Evolutionary conservation across 441 rosid species (phyloP).

Genomic region (Populus hybrid): DNA sequence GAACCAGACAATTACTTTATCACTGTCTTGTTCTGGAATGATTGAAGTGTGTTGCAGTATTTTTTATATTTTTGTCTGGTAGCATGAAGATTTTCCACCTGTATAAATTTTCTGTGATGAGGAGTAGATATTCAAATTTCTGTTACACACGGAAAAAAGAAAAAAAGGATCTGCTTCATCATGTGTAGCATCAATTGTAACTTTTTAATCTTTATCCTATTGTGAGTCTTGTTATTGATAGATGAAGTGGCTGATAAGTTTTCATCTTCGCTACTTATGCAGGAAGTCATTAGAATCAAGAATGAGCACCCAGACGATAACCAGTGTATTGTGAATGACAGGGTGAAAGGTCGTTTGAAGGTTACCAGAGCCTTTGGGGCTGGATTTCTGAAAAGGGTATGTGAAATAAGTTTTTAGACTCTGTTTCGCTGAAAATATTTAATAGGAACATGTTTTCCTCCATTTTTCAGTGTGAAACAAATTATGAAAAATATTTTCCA

Average conservation of each 20-base stretch:
- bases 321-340: slow-evolving; percentile 83
- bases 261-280: slow-evolving; percentile 20
- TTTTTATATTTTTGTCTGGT: neutral
- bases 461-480: neutral
- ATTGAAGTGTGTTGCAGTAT: neutral
- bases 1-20: neutral
- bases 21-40: neutral
- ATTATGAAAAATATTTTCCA: neutral
- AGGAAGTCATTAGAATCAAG: slow-evolving; percentile 90
- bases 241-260: neutral
- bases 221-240: neutral
- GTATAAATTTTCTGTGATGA: neutral
- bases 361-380: slow-evolving; percentile 99
- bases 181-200: neutral
- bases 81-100: neutral
- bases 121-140: neutral
- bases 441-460: neutral
- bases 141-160: neutral
- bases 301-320: slow-evolving; percentile 93
- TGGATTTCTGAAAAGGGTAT: slow-evolving; percentile 90
- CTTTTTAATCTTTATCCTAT: too few relatives aligned
- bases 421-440: neutral
- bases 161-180: neutral
- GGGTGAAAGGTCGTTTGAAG: slow-evolving; percentile 96
- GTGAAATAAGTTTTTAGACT: neutral